Evolutionary conservation across 306 rosid species (phyloP).

Genomic region (Chamaecrista fasciculata): DNA sequence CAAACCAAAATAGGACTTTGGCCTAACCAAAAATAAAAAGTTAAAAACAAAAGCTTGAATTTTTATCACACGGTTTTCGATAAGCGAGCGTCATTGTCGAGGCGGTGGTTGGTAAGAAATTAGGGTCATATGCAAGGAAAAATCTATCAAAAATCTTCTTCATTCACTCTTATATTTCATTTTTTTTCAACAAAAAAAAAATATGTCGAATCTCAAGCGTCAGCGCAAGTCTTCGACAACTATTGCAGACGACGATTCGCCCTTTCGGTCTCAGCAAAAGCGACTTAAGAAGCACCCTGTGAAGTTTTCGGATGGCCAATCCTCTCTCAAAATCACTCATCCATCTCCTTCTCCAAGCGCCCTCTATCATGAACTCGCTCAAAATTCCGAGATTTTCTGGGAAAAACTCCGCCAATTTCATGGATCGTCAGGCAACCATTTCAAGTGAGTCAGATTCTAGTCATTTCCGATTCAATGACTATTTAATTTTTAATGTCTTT

Average conservation of each 20-base stretch:
- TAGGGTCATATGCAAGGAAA: too few species aligned
- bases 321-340: slow-evolving; percentile 16
- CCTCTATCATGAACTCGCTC: slow-evolving; percentile 47
- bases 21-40: too few species aligned
- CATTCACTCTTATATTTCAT: too few species aligned
- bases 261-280: slow-evolving; percentile 27
- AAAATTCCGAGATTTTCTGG: slow-evolving; percentile 56
- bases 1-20: too few species aligned
- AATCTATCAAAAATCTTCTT: too few species aligned
- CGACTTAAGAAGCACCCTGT: background rate
- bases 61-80: too few species aligned
- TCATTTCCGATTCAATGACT: background rate
- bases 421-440: slow-evolving; percentile 47
- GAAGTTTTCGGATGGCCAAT: slow-evolving; percentile 28
- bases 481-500: background rate
- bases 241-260: slow-evolving; percentile 22
- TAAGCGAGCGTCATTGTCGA: too few species aligned
- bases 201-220: slow-evolving; percentile 30
- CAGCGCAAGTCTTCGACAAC: slow-evolving; percentile 4
- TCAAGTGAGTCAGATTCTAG: slow-evolving; percentile 36
- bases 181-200: background rate
- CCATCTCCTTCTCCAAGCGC: slow-evolving; percentile 63
- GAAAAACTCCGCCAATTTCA: slow-evolving; percentile 68
- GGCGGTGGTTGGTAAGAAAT: too few species aligned
- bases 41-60: too few species aligned